Base-by-base conservation (phyloP, 140 eudicot species). In the Anethum foeniculum region DNA sequence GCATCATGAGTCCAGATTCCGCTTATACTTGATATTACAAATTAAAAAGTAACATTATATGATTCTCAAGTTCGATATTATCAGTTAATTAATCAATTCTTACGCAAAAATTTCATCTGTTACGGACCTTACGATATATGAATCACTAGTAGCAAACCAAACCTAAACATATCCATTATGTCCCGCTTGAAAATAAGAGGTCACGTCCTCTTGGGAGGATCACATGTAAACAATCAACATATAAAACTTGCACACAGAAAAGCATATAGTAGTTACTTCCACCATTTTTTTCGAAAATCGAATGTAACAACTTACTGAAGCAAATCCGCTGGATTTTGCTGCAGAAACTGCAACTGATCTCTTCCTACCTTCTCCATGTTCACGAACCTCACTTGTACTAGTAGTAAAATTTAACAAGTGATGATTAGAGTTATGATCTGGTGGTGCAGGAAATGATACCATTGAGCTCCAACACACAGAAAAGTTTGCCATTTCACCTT, bases 311-410 rank as follows among this genome's bases (percentile, higher is more conserved):
- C 91, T 46, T 86, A 93, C 97, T 9, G 93, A 88, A 28, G 92
- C 83, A 83, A 89, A 86, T 51, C 91, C 94, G 32, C 83, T 83
- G 79, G 90, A 82, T 79, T 91, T 91, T 44, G 94, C 81, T 71
- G 94, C 97, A 34, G 69, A 82, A n/a, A 80, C 65, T 34, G 68
- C 72, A 28, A 83, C 67, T 71, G 27, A 58, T 34, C 68, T 75
- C 77, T 81, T 77, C 77, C 82, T 87, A 0, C 58, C 54, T 60
- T 18, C 19, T 62, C 47, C 25, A 8, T 78, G 39, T 5, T 36
- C 27, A 23, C 1, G 39, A 39, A 78, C 25, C 3, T 28, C 4
- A 16, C 19, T 28, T 49, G 27, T 19, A 21, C 49, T 36, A 11
- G 78, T 44, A 13, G n/a, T 34, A 6, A 30, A 32, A 32, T 9